Evolutionary conservation across 1,284 basidiomycete species (phyloP).

Genomic region (Puccinia coronata): DNA sequence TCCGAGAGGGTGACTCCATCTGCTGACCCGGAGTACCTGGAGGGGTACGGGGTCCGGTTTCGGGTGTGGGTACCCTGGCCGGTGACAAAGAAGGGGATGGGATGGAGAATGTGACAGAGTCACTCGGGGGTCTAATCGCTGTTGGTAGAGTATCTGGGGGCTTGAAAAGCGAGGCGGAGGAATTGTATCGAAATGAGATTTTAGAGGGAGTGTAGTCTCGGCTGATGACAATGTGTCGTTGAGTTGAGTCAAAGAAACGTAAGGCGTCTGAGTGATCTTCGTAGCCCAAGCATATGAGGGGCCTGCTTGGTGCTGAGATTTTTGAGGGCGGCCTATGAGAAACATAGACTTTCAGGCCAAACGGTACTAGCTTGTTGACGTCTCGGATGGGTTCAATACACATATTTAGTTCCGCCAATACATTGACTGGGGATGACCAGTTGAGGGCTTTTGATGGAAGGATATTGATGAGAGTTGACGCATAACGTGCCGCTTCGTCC

Average conservation of each 20-base stretch:
- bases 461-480: constrained; percentile 8
- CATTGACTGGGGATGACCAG: background rate
- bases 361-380: constrained; percentile 9
- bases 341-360: too few species aligned
- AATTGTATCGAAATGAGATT: background rate
- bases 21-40: too few species aligned
- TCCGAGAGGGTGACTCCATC: too few species aligned
- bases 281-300: background rate
- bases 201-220: too few species aligned
- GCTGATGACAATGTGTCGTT: background rate
- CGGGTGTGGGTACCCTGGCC: too few species aligned
- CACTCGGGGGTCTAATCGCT: too few species aligned
- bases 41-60: too few species aligned
- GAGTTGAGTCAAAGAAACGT: background rate
- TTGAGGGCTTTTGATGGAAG: background rate
- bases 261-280: too few species aligned
- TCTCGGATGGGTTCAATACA: constrained; percentile 12
- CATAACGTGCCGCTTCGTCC: background rate
- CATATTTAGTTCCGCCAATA: background rate
- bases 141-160: too few species aligned
- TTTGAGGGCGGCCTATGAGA: background rate
- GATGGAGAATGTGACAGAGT: too few species aligned
- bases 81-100: too few species aligned
- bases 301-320: background rate
- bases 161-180: background rate